Percentiles rank a stretch among this genome's conserved stretches.
These are phyloP conservation scores for Peronospora tabacina DNA, from an alignment of 352 stramenopile species.

Conservation along the genomic window DNA sequence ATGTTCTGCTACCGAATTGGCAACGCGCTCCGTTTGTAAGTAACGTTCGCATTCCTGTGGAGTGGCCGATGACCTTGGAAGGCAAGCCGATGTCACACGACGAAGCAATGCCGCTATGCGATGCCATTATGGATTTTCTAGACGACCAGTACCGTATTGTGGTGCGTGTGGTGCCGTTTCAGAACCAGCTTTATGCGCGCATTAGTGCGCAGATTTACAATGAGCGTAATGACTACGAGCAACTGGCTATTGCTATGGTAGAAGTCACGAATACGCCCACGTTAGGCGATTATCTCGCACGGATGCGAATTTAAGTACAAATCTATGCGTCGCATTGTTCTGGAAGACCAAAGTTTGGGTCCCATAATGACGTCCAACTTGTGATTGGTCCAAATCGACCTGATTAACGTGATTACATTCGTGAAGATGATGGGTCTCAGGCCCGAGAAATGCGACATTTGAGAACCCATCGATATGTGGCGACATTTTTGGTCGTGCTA, in stretches of 20 bases:
- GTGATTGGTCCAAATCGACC: too few relatives aligned
- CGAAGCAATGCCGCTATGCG: conserved; percentile 53
- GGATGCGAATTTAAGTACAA: conserved; percentile 45
- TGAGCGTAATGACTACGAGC: conserved; percentile 71
- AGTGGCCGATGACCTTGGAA: conserved; percentile 41
- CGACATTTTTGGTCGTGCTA: too few relatives aligned
- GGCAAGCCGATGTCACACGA: conserved; percentile 49
- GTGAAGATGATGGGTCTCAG: too few relatives aligned
- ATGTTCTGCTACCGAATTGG: conserved; percentile 61
- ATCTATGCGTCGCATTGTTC: neutral
- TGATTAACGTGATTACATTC: too few relatives aligned
- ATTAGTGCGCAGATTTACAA: conserved; percentile 86
- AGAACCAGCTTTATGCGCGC: conserved; percentile 61
- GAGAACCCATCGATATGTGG: conserved; percentile 5
- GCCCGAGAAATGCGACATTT: conserved; percentile 13
- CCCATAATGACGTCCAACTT: too few relatives aligned
- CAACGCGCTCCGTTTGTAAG: conserved; percentile 77
- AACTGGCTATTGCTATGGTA: conserved; percentile 60
- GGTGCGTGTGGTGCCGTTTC: conserved; percentile 61
- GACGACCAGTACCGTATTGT: conserved; percentile 65
- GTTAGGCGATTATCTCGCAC: conserved; percentile 53
- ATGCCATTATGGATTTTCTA: conserved; percentile 76
- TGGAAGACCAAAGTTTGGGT: too few relatives aligned
- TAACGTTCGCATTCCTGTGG: conserved; percentile 68
- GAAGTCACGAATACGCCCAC: conserved; percentile 63